These are phyloP conservation scores for Starmerella apis DNA, from an alignment of 805 yeast genomes.

Conservation along the genomic window DNA sequence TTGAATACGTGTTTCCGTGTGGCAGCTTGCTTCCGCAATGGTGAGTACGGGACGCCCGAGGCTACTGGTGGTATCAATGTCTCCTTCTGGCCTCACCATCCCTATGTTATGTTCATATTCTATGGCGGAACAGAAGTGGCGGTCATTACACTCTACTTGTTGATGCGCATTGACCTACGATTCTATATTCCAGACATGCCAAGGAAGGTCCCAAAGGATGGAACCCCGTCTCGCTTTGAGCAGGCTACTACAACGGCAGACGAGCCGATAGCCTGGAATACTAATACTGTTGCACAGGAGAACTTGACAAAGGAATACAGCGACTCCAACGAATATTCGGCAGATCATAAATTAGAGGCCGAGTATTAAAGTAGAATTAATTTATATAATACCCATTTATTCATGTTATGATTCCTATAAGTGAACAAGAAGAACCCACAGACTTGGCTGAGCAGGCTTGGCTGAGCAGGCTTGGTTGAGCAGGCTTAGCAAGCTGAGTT, in stretches of 20 bases:
- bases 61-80: constrained; percentile 15
- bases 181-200: constrained; percentile 63
- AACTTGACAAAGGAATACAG: neutral
- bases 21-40: constrained; percentile 28
- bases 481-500: too few species aligned
- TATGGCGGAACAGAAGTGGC: constrained; percentile 61
- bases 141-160: constrained; percentile 46
- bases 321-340: constrained; percentile 2
- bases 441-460: too few species aligned
- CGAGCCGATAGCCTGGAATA: constrained; percentile 12
- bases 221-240: neutral
- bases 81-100: constrained; percentile 40
- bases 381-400: neutral
- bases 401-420: neutral
- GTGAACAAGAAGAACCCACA: too few species aligned
- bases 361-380: neutral
- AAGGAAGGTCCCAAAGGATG: constrained; percentile 6
- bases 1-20: constrained; percentile 30
- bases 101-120: constrained; percentile 52
- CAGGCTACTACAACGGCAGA: constrained; percentile 1
- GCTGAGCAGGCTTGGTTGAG: too few species aligned
- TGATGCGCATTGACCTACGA: constrained; percentile 62
- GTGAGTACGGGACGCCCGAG: constrained; percentile 5
- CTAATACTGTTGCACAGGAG: neutral
- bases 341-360: neutral